Conservation (phyloP, 2,329 filamentous ascomycete genomes). For the Talaromyces sp. region DNA sequence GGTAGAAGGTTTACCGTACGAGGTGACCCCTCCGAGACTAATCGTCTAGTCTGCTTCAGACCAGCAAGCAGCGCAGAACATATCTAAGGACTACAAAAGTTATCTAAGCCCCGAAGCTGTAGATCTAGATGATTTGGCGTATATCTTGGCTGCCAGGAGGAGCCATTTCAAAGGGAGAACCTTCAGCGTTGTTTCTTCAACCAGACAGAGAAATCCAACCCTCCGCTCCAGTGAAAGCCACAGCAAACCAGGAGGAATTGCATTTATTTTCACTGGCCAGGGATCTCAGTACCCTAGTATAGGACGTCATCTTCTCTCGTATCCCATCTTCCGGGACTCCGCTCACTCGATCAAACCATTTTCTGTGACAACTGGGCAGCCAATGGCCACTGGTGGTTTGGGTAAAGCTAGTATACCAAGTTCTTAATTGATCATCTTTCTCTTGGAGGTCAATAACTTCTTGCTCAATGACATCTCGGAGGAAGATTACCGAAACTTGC, state of each 20-base stretch:
- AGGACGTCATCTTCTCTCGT: slow-evolving; percentile 37
- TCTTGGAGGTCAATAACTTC: not conserved
- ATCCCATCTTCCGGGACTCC: slow-evolving; percentile 19
- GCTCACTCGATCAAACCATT: slow-evolving; percentile 15
- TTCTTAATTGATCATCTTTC: not conserved
- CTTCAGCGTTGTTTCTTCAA: slow-evolving; percentile 17
- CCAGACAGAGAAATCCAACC: not conserved
- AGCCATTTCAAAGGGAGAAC: slow-evolving; percentile 10
- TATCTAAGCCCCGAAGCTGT: not conserved
- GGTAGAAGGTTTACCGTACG: not conserved
- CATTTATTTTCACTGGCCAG: slow-evolving; percentile 43
- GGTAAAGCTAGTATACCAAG: not conserved
- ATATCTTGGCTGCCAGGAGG: not conserved
- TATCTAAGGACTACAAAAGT: not conserved
- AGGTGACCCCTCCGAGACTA: not conserved
- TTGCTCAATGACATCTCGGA: not conserved
- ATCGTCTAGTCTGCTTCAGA: not conserved
- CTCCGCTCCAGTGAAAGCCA: not conserved
- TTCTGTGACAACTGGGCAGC: slow-evolving; percentile 21
- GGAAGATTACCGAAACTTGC: not conserved
- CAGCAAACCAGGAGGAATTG: slow-evolving; percentile 9
- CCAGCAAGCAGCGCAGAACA: not conserved
- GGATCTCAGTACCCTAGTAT: slow-evolving; percentile 45
- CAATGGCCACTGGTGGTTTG: slow-evolving; percentile 25
- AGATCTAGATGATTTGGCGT: not conserved